Conservation (phyloP, 148 eudicot genomes). For the Rhododendron kiyosumense region DNA sequence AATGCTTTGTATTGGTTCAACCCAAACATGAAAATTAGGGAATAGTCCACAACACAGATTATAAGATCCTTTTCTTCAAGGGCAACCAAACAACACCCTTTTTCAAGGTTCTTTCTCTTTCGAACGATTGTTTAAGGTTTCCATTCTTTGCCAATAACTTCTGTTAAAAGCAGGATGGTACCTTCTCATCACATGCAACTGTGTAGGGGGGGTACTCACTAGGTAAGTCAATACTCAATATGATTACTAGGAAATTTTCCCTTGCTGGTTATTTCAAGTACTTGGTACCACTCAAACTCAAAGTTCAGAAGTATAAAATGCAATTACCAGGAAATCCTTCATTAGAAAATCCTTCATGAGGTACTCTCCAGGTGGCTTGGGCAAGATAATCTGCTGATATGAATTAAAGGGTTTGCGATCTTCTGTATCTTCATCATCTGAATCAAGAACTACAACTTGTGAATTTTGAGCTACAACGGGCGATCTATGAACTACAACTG, state of each 20-base stretch:
- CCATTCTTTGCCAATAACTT: not conserved
- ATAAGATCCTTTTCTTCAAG: not conserved
- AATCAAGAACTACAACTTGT: slow-evolving; percentile 52
- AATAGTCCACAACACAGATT: not conserved
- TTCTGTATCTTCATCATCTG: slow-evolving; percentile 59
- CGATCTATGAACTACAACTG: not conserved
- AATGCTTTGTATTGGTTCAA: not conserved
- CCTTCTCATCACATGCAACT: not conserved
- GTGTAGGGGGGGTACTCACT: not conserved
- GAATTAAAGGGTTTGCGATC: slow-evolving; percentile 19
- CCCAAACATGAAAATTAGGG: not conserved
- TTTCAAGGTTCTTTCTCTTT: not conserved
- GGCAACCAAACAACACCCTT: not conserved
- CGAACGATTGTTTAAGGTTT: not conserved
- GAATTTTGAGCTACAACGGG: not conserved
- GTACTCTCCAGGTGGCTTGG: slow-evolving; percentile 34
- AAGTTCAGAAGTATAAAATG: not conserved
- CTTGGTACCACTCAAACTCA: not conserved
- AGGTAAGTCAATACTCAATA: not conserved
- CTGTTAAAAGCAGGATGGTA: not conserved
- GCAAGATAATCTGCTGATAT: slow-evolving; percentile 38
- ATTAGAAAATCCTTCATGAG: slow-evolving; percentile 41
- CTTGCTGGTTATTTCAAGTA: not conserved
- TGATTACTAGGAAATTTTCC: not conserved
- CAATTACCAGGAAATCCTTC: slow-evolving; percentile 11